A percentile compares a stretch with the other conserved stretches of the same genome.
These are phyloP conservation scores for Fraxinus angustifolia DNA, from an alignment of 305 asterid species.

Conservation along the genomic window DNA sequence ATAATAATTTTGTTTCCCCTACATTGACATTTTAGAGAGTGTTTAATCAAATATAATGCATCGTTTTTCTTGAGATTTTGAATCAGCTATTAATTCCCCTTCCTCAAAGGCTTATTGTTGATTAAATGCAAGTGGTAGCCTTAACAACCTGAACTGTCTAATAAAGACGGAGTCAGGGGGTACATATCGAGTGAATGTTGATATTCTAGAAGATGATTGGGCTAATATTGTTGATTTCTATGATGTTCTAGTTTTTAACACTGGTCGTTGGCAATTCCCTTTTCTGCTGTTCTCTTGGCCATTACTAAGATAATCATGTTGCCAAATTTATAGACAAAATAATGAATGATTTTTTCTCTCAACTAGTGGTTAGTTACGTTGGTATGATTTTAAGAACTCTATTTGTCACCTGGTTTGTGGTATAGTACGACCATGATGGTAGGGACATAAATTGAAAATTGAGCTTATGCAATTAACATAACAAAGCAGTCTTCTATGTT, in stretches of 20 bases:
- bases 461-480: neutral
- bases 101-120: slow-evolving; percentile 61
- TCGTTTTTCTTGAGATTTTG: neutral
- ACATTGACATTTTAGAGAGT: neutral
- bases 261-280: slow-evolving; percentile 83
- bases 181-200: slow-evolving; percentile 74
- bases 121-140: slow-evolving; percentile 77
- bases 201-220: slow-evolving; percentile 84
- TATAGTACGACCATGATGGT: neutral
- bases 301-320: neutral
- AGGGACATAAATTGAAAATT: neutral
- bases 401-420: neutral
- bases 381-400: neutral
- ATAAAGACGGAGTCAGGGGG: slow-evolving; percentile 49
- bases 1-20: neutral
- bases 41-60: neutral
- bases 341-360: neutral
- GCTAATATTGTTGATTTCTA: slow-evolving; percentile 67
- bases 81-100: neutral
- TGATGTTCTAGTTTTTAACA: slow-evolving; percentile 79
- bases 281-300: slow-evolving; percentile 16
- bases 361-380: neutral
- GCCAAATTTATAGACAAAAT: neutral
- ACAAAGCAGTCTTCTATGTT: neutral
- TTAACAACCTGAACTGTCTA: slow-evolving; percentile 34